Base-by-base conservation (phyloP, 2,329 filamentous ascomycete genomes). In the Neonectria coccinea region DNA sequence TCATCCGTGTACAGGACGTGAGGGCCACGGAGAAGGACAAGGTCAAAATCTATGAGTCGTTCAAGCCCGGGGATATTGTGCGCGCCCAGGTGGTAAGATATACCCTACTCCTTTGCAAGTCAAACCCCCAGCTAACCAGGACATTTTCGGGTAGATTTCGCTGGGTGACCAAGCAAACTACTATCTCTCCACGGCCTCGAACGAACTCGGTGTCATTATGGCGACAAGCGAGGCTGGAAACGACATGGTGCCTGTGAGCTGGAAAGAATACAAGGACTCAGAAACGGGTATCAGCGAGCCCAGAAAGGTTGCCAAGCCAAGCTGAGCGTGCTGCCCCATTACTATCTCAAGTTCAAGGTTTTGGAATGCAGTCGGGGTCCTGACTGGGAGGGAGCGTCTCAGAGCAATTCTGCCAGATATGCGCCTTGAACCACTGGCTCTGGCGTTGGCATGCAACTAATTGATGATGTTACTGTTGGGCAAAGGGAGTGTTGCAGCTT, bases 11-110 rank as follows among this genome's bases (percentile, higher is more conserved):
- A 67, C 95, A 98, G 81, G 96, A 99, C 76, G 93, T 99, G 36
- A 87, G 96, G 60, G 93, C 94, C 3, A 97, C 96, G 18, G 96
- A 99, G 82, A 97, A 97, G 81, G 96, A 98, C 77, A 92, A 93
- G 72, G 93, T 97, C 47, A 93, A 92, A 77, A 92, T 98, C 67
- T 91, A 93, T 70, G 94, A 97, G 78, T 92, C 91, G 74, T 98
- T 98, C 77, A 87, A 94, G 69, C 94, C 97, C 0, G 96, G 96
- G 0, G 96, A 99, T 82, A 89, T 98, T 69, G 92, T 99, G 56
- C 84, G 93, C 55, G 96, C 93, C 5, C 87, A 91, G 60, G 94
- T 99, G 74, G 91, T 93, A 74, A 81, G 88, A 62, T 25, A 48
- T 47, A 14, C 6, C 48, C 31, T 59, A 42, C 20, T 18, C 11